Evolutionary conservation across 495 filamentous ascomycete species (phyloP), one percentile per base, ranked within the genome.

Genomic region (Penicillium argentinense): DNA sequence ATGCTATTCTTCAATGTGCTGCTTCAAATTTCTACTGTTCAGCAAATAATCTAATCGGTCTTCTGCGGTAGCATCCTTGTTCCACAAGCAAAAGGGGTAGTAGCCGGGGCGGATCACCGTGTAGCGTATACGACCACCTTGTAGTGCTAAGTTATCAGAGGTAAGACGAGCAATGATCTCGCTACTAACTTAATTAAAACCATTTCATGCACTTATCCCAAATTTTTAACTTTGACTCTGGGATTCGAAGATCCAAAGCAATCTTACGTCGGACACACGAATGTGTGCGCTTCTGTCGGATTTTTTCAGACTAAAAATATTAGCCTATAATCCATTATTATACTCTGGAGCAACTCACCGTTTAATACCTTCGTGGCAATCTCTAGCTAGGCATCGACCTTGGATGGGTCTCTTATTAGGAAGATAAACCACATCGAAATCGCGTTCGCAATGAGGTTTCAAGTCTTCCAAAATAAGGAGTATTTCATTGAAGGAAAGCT

Each of bases 371-470:
- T 38, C 4, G 30, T 44, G 21, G 21, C 39, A 57, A 29, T 12
- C 46, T 47, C 42, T 42, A 19, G 46, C 44, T 3, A 41, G 58
- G 30, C 36, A 61, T 19, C 25, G 29, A 41, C 42, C 42, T 51
- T 60, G 18, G 16, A 56, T 27, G 14, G 42, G 54, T 33, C 44
- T 55, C 48, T 54, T 50, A 9, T 21, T 21, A 13, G 42, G 54
- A 36, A 59, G 51, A 34, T 59, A 62, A 41, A 51, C 42, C 17
- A 62, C 44, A 26, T 50, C 48, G 34, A 51, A 57, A 43, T 62
- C 49, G 23, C 32, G 36, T 24, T 16, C 21, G 52, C 38, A 62
- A 12, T 59, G 24, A 23, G 22, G 45, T 34, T 50, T 38, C 38
- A 61, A 37, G 24, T 60, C 36, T 16, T 52, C 16, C 38, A 45